Percentiles rank a stretch among this genome's conserved stretches.
These are phyloP conservation scores for Komagataella kurtzmanii DNA, from an alignment of 805 yeast genomes.

Conservation along the genomic window DNA sequence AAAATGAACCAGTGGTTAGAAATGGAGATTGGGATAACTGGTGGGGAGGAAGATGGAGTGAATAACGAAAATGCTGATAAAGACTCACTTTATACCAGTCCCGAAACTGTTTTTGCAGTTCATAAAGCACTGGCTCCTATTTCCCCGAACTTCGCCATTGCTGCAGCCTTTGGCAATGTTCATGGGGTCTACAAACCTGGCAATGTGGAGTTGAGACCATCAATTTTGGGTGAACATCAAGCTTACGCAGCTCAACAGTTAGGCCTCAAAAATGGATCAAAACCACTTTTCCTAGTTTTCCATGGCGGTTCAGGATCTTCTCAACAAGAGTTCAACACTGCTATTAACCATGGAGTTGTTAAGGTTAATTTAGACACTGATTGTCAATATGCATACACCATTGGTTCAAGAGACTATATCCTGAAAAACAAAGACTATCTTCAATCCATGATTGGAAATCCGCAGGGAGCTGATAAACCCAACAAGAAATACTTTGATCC, in stretches of 20 bases:
- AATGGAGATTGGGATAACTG: conserved; percentile 99
- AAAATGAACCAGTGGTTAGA: conserved; percentile 95
- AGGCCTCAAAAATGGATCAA: conserved; percentile 33
- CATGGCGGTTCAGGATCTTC: conserved; percentile 99
- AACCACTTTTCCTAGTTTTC: conserved; percentile 94
- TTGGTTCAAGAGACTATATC: conserved; percentile 95
- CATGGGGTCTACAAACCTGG: conserved; percentile 99
- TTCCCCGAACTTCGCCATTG: conserved; percentile 96
- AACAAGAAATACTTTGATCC: conserved; percentile 99
- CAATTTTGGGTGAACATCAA: conserved; percentile 93
- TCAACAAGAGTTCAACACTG: conserved; percentile 82
- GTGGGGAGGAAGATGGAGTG: conserved; percentile 99
- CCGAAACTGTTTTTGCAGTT: conserved; percentile 89
- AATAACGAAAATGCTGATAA: conserved; percentile 90
- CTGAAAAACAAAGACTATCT: conserved; percentile 93
- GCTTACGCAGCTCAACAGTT: conserved; percentile 63
- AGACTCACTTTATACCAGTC: conserved; percentile 82
- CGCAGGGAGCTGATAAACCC: conserved; percentile 98
- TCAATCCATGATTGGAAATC: conserved; percentile 88
- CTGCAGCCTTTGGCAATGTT: conserved; percentile 98
- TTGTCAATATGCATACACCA: conserved; percentile 95
- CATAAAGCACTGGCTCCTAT: conserved; percentile 82
- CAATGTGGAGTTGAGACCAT: conserved; percentile 88
- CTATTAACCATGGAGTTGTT: conserved; percentile 88
- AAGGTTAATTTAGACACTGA: conserved; percentile 99